phyloP scores from a whole-genome alignment of 2,329 filamentous ascomycete genomes.

The Polytolypa hystricis region DNA sequence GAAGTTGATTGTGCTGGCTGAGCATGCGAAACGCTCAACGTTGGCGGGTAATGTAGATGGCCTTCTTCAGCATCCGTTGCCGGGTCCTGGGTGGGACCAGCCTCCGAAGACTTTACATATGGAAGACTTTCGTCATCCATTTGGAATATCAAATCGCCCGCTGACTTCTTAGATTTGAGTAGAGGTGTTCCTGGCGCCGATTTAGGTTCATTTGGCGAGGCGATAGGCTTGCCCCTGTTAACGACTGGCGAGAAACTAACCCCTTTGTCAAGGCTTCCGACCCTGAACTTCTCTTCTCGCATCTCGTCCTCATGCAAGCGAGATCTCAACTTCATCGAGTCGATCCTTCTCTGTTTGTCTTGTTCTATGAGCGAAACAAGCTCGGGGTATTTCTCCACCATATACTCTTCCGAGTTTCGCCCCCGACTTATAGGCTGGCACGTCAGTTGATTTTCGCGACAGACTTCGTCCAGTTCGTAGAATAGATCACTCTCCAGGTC shows the following conservation, averaged over 20 bases:
- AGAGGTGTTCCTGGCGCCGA: slow-evolving; percentile 50
- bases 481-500: slow-evolving; percentile 78
- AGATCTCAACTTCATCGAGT: slow-evolving; percentile 61
- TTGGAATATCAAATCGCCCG: slow-evolving; percentile 74
- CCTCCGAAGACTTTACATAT: background rate
- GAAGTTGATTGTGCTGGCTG: slow-evolving; percentile 6
- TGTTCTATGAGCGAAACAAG: slow-evolving; percentile 28
- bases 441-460: slow-evolving; percentile 70
- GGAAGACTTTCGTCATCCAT: slow-evolving; percentile 68
- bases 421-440: slow-evolving; percentile 68
- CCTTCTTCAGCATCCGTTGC: background rate
- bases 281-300: slow-evolving; percentile 49
- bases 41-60: background rate
- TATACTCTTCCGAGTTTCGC: slow-evolving; percentile 51
- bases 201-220: slow-evolving; percentile 31
- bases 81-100: background rate
- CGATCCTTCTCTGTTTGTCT: slow-evolving; percentile 53
- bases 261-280: slow-evolving; percentile 56
- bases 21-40: background rate
- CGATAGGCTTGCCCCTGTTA: slow-evolving; percentile 29
- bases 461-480: slow-evolving; percentile 64
- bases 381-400: slow-evolving; percentile 36
- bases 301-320: slow-evolving; percentile 55
- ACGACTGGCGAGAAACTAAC: slow-evolving; percentile 36
- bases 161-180: slow-evolving; percentile 57